Base-by-base conservation (phyloP, 805 yeast genomes). In the Wickerhamiella siamensis region DNA sequence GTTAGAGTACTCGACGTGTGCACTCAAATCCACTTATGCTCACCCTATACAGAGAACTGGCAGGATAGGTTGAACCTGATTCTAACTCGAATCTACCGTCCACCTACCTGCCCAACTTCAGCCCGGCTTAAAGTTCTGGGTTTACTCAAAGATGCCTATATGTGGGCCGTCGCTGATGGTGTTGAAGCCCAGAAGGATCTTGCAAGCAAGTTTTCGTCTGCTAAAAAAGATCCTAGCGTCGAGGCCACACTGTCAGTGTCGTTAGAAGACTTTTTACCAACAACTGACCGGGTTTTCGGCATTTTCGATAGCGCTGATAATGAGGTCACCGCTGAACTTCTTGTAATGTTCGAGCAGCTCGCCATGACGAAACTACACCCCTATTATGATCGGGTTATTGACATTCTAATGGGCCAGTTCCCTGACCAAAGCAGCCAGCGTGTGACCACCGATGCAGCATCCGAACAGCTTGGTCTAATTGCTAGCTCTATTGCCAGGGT, bases 21-120 rank as follows among this genome's bases (percentile, higher is more conserved):
- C 53, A 58, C 60, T 3, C 61, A 64, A 10, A 71, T 72, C 40
- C 66, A 69, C 41, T 52, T 68, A 24, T 79, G 87, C 51, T 65
- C 76, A 2, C 71, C 75, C 9, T 54, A 75, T 4, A 58, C 69
- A 24, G 61, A 68, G 0, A 56, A 64, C 6, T 79, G 86, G 82
- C 59, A 60, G 37, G 63, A 58, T 2, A 71, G 72, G 47, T 60
- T 73, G 33, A 54, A 56, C 5, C 55, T 58, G 24, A 49, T 79
- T 2, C 55, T 77, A 29, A 59, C 63, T n/a, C 59, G 63, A 5
- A 75, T 72, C 51, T 69, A 62, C 51, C 53, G 57, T 51, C 53
- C 53, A 24, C 41, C 48, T 3, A 36, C 47, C 14, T 21, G 34
- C 21, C 31, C 31, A 33, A 37, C 43, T 12, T 41, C 47, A 4